These are phyloP conservation scores for Akanthomyces uredinophilus DNA, from an alignment of 2,329 filamentous ascomycete genomes.

Conservation along the genomic window DNA sequence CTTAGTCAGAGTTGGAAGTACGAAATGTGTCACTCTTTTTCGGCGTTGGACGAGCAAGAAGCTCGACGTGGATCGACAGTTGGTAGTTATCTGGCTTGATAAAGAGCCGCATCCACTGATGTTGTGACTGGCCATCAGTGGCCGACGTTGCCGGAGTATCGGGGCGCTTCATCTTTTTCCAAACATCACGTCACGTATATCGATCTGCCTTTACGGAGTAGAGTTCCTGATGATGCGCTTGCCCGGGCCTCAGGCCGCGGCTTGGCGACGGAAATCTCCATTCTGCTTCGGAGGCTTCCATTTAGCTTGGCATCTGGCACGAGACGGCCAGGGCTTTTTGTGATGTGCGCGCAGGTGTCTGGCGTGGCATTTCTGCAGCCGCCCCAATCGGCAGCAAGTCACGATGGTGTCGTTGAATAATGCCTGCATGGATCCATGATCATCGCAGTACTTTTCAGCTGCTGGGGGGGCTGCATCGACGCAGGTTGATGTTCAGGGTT, in stretches of 20 bases:
- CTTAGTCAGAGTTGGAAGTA: too few relatives aligned
- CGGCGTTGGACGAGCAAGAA: too few relatives aligned
- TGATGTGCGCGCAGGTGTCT: not conserved
- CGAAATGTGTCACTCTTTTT: too few relatives aligned
- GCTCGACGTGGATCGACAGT: too few relatives aligned
- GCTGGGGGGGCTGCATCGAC: not conserved
- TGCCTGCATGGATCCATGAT: slow-evolving; percentile 3
- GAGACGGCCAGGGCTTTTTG: not conserved
- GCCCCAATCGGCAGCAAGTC: not conserved
- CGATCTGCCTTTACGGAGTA: not conserved
- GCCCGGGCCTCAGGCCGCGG: not conserved
- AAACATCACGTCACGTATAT: not conserved
- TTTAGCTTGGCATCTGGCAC: slow-evolving; percentile 6
- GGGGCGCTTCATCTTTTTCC: not conserved
- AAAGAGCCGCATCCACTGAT: too few relatives aligned
- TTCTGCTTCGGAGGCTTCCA: slow-evolving; percentile 5
- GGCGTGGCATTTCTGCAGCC: not conserved
- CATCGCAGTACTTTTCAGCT: not conserved
- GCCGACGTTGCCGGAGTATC: too few relatives aligned
- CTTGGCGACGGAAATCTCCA: slow-evolving; percentile 8
- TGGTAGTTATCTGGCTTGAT: too few relatives aligned
- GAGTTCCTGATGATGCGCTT: not conserved
- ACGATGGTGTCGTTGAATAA: not conserved
- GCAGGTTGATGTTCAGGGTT: not conserved
- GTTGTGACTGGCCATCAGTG: too few relatives aligned